Base-by-base conservation (phyloP, 192 early-diverging fungal genomes). In the Entrophospora sp. region DNA sequence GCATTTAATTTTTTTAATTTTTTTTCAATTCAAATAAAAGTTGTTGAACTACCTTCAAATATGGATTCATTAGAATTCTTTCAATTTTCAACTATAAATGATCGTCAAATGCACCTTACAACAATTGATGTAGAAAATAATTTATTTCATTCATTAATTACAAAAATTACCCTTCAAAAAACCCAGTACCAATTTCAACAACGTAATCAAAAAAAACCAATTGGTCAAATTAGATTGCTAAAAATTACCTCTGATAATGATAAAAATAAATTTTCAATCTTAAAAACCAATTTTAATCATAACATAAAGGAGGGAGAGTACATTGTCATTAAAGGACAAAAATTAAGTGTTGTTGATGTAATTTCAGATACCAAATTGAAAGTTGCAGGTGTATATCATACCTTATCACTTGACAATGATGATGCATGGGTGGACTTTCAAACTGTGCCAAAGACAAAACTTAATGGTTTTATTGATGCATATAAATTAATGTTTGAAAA, bases 291-390 rank as follows among this genome's bases (percentile, higher is more conserved):
- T 1, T 68, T 68, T 22, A 44, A 24, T 3, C 27, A 28, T 12
- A 9, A 28, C 18, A 16, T 68, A 12, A 25, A 35, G 1, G 30
- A 22, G 24, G 67, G 67, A 7, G 57, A 68, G 14, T 32, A 27
- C 46, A 30, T 68, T 8, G 58, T 68, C 9, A 46, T 68, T 3
- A 18, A 4, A 4, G 58, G 30, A 46, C 43, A 68, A 22, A 68
- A 46, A 18, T 6, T 8, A 12, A 12, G 1, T 3, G 67, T 68
- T 4, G 10, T 28, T 18, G 43, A 68, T 27, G 27, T 68, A 7
- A 1, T 42, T 25, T 68, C 56, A 22, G 57, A 68, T 18, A 68
- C 38, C 4, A 16, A 16, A 2, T 35, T 68, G 12, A 46, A 61
- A 35, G 32, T 68, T 32, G 14, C 12, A 34, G 13, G 24, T 3